Conservation (phyloP, 176 grass and related monocot genomes). For the Zizania latifolia region DNA sequence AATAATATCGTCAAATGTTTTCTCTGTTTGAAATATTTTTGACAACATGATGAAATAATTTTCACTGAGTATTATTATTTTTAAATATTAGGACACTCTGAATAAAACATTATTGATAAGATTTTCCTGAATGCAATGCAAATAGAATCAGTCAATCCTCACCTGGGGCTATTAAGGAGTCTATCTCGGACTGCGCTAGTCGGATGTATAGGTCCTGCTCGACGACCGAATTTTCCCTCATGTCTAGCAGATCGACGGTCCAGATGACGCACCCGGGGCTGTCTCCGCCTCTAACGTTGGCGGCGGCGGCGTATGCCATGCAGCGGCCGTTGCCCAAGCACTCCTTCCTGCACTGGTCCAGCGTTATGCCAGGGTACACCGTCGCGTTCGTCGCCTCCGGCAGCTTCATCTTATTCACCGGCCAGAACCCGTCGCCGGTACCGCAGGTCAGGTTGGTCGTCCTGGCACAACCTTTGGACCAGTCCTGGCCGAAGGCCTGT, state of each 20-base stretch:
- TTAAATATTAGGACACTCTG: too few species aligned
- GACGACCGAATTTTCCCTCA: background rate
- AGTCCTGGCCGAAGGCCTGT: slow-evolving; percentile 31
- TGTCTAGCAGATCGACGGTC: slow-evolving; percentile 41
- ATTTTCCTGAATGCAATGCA: background rate
- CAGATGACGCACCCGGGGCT: slow-evolving; percentile 38
- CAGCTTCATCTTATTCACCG: slow-evolving; percentile 42
- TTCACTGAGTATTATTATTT: too few species aligned
- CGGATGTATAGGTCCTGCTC: slow-evolving; percentile 44
- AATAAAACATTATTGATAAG: too few species aligned
- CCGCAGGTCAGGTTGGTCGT: slow-evolving; percentile 26
- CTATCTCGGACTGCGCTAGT: slow-evolving; percentile 41
- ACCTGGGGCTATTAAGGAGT: slow-evolving; percentile 25
- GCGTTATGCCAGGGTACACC: slow-evolving; percentile 16
- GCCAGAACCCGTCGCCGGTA: slow-evolving; percentile 40
- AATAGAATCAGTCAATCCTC: background rate
- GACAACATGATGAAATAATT: too few species aligned
- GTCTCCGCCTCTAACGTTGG: slow-evolving; percentile 16
- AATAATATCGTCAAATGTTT: too few species aligned
- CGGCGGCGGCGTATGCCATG: slow-evolving; percentile 41
- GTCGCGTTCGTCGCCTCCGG: slow-evolving; percentile 21
- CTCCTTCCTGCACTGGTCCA: slow-evolving; percentile 33
- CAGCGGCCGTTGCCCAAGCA: slow-evolving; percentile 42
- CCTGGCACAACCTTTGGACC: slow-evolving; percentile 32
- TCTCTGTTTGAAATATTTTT: too few species aligned